Conservation (phyloP, 331 rosid genomes). For the Rhamnella rubrinervis region DNA sequence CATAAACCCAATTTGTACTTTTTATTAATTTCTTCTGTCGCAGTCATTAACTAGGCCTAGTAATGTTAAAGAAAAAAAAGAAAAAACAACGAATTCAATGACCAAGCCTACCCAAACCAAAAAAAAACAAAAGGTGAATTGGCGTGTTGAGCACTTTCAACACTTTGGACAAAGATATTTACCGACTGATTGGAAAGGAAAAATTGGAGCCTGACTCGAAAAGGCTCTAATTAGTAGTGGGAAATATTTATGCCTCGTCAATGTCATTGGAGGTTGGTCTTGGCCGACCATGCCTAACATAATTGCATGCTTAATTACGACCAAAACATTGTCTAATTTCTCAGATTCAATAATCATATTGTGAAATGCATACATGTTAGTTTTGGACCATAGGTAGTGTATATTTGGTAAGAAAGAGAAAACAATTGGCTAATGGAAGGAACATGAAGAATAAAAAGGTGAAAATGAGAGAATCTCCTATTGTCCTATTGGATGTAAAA, state of each 20-base stretch:
- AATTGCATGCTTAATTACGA: neutral
- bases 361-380: neutral
- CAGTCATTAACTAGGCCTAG: conserved; percentile 8
- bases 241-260: conserved; percentile 18
- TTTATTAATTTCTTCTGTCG: neutral
- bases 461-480: too few relatives aligned
- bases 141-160: conserved; percentile 1
- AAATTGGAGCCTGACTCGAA: neutral
- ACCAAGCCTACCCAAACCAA: neutral
- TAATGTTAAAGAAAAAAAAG: too few relatives aligned
- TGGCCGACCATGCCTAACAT: conserved; percentile 32
- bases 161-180: conserved; percentile 27
- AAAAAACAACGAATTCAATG: neutral
- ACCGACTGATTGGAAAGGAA: conserved; percentile 12
- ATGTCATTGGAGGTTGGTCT: conserved; percentile 14
- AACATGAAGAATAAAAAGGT: too few relatives aligned
- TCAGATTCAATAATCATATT: neutral
- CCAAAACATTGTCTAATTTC: neutral
- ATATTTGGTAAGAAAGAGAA: too few relatives aligned
- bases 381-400: too few relatives aligned
- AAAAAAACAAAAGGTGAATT: neutral
- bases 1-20: neutral
- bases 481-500: too few relatives aligned
- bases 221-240: neutral
- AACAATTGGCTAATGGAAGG: too few relatives aligned